Percentiles rank a stretch among this genome's conserved stretches.
These are phyloP conservation scores for Coemansia sp. DNA, from an alignment of 192 early-diverging fungal genomes.

Conservation along the genomic window DNA sequence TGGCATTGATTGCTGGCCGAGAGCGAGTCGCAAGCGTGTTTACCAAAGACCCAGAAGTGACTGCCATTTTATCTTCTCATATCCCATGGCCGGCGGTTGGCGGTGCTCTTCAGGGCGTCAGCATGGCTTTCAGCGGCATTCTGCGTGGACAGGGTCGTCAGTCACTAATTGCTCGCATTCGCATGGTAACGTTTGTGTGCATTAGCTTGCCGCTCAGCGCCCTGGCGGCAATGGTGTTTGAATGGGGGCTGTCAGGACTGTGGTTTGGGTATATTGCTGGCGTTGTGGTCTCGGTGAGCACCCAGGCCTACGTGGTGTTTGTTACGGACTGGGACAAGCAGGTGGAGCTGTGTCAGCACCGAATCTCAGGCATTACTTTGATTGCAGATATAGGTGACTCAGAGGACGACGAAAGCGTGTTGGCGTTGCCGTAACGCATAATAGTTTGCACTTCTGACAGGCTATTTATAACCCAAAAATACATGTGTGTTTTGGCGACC, in stretches of 20 bases:
- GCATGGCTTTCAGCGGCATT: constrained; percentile 59
- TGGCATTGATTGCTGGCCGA: constrained; percentile 55
- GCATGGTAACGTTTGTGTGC: constrained; percentile 44
- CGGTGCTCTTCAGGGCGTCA: constrained; percentile 52
- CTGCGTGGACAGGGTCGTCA: constrained; percentile 59
- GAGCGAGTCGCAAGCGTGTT: constrained; percentile 59
- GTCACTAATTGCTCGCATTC: constrained; percentile 51
- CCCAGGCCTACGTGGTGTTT: constrained; percentile 25
- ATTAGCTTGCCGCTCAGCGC: constrained; percentile 53
- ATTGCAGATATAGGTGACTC: neutral
- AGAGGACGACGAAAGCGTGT: neutral
- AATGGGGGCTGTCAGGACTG: constrained; percentile 62
- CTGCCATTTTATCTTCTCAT: constrained; percentile 22
- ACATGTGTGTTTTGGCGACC: neutral
- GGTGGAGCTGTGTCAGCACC: constrained; percentile 39
- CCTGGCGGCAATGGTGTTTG: constrained; percentile 38
- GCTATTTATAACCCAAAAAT: too few species aligned
- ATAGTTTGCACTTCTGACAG: neutral
- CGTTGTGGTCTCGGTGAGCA: constrained; percentile 4
- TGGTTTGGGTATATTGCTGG: constrained; percentile 62
- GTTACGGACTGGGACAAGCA: constrained; percentile 46
- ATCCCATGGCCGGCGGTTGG: constrained; percentile 34
- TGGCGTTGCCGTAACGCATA: neutral
- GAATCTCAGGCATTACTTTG: constrained; percentile 8
- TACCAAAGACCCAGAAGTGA: constrained; percentile 23